These are phyloP conservation scores for Epichloe baconii DNA, from an alignment of 2,329 filamentous ascomycete genomes.

Conservation along the genomic window DNA sequence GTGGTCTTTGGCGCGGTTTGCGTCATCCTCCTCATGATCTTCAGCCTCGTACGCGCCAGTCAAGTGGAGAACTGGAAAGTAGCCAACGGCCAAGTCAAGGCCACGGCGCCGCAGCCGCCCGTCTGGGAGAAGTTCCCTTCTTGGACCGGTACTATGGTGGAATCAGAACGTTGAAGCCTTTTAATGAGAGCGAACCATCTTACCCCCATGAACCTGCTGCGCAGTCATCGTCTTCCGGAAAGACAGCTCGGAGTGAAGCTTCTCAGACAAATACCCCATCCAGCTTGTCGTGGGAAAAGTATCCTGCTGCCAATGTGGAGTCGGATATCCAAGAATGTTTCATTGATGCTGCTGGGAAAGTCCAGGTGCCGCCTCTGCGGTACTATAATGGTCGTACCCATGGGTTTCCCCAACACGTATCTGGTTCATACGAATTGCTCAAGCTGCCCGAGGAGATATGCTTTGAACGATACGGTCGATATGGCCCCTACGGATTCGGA, in stretches of 20 bases:
- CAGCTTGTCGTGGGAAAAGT: constrained; percentile 23
- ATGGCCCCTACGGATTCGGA: constrained; percentile 81
- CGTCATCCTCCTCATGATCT: constrained; percentile 62
- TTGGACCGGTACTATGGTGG: constrained; percentile 85
- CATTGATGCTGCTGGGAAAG: constrained; percentile 51
- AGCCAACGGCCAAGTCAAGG: constrained; percentile 35
- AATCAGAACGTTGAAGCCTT: constrained; percentile 54
- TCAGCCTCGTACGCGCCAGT: constrained; percentile 61
- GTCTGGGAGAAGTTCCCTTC: constrained; percentile 77
- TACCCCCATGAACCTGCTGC: constrained; percentile 56
- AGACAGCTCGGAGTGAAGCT: constrained; percentile 9
- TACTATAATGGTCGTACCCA: constrained; percentile 66
- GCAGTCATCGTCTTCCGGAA: constrained; percentile 6
- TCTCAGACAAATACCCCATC: not conserved
- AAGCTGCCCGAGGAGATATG: constrained; percentile 75
- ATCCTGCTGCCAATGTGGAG: constrained; percentile 28
- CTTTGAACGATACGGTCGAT: constrained; percentile 80
- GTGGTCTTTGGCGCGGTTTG: constrained; percentile 60
- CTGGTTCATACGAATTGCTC: constrained; percentile 77
- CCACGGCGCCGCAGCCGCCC: constrained; percentile 46
- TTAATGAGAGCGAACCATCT: constrained; percentile 59
- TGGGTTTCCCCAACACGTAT: constrained; percentile 72
- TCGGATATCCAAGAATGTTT: constrained; percentile 59
- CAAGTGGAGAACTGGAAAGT: constrained; percentile 53
- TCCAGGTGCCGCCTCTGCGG: constrained; percentile 56